Base-by-base conservation (phyloP, 192 early-diverging fungal genomes). In the Cetraspora pellucida region DNA sequence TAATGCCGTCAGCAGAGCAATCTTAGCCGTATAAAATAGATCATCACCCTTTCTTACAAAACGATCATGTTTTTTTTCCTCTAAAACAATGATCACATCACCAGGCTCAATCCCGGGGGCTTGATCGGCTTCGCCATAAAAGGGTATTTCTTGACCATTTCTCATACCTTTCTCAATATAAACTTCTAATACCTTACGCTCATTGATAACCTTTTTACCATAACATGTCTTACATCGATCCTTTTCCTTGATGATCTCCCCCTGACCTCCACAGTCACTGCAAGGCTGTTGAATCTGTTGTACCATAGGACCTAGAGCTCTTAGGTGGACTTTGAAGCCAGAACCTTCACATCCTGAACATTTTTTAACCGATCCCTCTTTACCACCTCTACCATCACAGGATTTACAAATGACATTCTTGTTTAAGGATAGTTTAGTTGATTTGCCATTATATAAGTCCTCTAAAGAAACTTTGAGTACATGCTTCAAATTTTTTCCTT, bases 261-360 rank as follows among this genome's bases (percentile, higher is more conserved):
- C 97, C 74, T 90, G 89, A 73, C 96, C 98, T 64, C 89, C 85
- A 86, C 98, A 99, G 57, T 91, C 90, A 45, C 85, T 85, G 86
- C 98, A 99, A 31, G 95, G 90, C 82, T 97, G 95, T 84, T 99
- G 98, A 86, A 98, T 95, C 87, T 98, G 98, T 89, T 99, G 98
- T 72, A 99, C 92, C 97, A 99, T 98, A 23, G 98, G 98, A 28
- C 98, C 98, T 86, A 99, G 93, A 82, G 98, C 96, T 61, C 97
- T 87, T 74, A 97, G 87, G 71, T 92, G 89, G 28, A 97, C 85
- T 84, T 92, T 93, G 74, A 97, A 85, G 86, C 98, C 98, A 68
- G 92, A 89, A 50, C 98, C 98, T 50, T 91, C 79, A 88, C 98
- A 99, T 27, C 84, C 88, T 28, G 66, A 54, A 83, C 98, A 99